Conservation (phyloP, 805 yeast genomes). For the Peterozyma xylosa region DNA sequence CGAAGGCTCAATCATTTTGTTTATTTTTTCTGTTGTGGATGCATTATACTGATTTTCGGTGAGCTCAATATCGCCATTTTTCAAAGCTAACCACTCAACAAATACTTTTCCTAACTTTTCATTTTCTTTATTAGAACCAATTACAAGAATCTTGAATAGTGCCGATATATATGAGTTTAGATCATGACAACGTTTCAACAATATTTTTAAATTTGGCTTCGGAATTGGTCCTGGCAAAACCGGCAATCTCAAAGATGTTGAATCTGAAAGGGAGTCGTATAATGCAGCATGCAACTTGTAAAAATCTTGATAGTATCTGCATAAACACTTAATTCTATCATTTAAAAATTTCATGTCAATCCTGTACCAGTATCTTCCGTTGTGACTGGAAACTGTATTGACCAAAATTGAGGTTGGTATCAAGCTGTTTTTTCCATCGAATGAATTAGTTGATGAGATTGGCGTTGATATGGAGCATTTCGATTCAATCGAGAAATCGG, state of each 20-base stretch:
- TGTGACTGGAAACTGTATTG: slow-evolving; percentile 28
- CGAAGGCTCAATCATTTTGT: slow-evolving; percentile 15
- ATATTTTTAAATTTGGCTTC: slow-evolving; percentile 21
- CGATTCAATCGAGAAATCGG: slow-evolving; percentile 1
- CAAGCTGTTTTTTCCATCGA: slow-evolving; percentile 1
- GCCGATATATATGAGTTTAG: slow-evolving; percentile 28
- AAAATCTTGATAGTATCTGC: slow-evolving; percentile 45
- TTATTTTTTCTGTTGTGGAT: slow-evolving; percentile 18
- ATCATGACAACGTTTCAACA: slow-evolving; percentile 30
- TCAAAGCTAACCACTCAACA: slow-evolving; percentile 20
- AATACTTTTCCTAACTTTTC: slow-evolving; percentile 12
- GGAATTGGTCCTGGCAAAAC: slow-evolving; percentile 41
- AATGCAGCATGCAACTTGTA: slow-evolving; percentile 34
- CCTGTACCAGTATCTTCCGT: slow-evolving; percentile 45
- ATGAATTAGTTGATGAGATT: slow-evolving; percentile 1
- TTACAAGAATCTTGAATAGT: slow-evolving; percentile 23
- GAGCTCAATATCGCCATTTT: slow-evolving; percentile 22
- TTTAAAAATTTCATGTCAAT: slow-evolving; percentile 31
- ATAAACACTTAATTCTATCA: slow-evolving; percentile 29
- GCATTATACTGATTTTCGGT: slow-evolving; percentile 8
- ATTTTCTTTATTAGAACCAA: slow-evolving; percentile 13
- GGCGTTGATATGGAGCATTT: slow-evolving; percentile 1
- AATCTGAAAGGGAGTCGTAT: slow-evolving; percentile 14
- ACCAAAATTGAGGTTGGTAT: slow-evolving; percentile 23
- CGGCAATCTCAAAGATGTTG: slow-evolving; percentile 22